Conservation (phyloP, 306 rosid genomes). For the Nissolia schottii region DNA sequence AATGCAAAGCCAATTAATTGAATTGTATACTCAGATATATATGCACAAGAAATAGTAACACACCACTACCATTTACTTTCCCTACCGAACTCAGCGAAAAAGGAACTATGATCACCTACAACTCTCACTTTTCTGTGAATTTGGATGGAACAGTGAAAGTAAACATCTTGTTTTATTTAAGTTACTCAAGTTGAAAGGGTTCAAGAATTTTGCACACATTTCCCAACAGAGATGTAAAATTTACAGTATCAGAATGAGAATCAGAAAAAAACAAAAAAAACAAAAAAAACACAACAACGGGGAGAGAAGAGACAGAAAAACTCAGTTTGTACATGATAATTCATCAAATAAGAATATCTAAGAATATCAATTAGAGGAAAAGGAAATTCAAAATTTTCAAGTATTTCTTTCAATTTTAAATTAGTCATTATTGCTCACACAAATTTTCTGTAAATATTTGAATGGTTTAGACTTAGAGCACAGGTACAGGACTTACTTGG, state of each 20-base stretch:
- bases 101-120: neutral
- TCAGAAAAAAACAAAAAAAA: neutral
- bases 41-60: neutral
- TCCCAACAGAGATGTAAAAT: neutral
- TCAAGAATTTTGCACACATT: neutral
- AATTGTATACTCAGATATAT: constrained; percentile 13
- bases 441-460: neutral
- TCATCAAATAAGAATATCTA: neutral
- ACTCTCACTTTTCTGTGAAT: neutral
- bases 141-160: neutral
- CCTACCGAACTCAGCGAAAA: neutral
- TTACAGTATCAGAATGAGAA: neutral
- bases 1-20: constrained; percentile 30
- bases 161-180: neutral
- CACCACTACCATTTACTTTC: neutral
- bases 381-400: neutral
- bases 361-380: neutral
- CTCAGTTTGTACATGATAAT: neutral
- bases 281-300: too few relatives aligned
- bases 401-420: neutral
- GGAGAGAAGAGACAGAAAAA: neutral
- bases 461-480: neutral
- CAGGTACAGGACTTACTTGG: constrained; percentile 61
- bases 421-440: neutral
- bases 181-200: neutral